Conservation (phyloP, 208 protist genomes). For the Sergeia podlipaevii region DNA sequence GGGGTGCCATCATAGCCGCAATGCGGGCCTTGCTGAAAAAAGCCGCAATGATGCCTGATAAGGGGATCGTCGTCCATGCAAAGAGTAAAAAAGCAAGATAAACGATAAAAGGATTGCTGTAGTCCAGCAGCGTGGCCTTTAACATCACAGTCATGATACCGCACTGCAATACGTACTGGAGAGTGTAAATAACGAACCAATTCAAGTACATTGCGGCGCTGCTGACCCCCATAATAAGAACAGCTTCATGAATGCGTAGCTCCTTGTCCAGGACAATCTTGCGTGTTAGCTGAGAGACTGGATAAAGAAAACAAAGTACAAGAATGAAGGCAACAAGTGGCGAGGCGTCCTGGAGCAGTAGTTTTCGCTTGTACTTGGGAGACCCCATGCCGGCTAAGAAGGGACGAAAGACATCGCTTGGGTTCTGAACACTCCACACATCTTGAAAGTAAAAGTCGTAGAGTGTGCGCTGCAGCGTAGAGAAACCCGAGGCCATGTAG, state of each 20-base stretch:
- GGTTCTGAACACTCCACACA: slow-evolving; percentile 10
- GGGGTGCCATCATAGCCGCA: slow-evolving; percentile 32
- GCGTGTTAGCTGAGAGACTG: slow-evolving; percentile 42
- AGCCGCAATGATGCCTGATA: slow-evolving; percentile 24
- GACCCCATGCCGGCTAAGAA: slow-evolving; percentile 27
- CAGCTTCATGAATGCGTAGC: slow-evolving; percentile 45
- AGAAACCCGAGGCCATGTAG: slow-evolving; percentile 51
- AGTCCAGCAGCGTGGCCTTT: slow-evolving; percentile 23
- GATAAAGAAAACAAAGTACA: slow-evolving; percentile 49
- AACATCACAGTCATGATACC: slow-evolving; percentile 31
- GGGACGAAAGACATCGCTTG: slow-evolving; percentile 11
- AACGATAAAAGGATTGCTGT: slow-evolving; percentile 17
- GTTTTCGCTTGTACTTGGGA: slow-evolving; percentile 28
- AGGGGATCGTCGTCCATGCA: slow-evolving; percentile 25
- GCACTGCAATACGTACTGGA: slow-evolving; percentile 29
- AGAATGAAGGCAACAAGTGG: slow-evolving; percentile 35
- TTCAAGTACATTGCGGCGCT: slow-evolving; percentile 28
- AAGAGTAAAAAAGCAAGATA: slow-evolving; percentile 39
- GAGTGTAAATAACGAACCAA: slow-evolving; percentile 33
- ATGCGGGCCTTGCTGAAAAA: slow-evolving; percentile 50
- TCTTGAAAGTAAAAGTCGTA: slow-evolving; percentile 26
- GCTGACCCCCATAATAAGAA: slow-evolving; percentile 60
- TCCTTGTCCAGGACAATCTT: slow-evolving; percentile 60
- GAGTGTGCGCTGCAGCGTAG: slow-evolving; percentile 28
- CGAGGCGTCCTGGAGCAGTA: slow-evolving; percentile 32